Base-by-base conservation (phyloP, 2,329 filamentous ascomycete species). In the Ophiocordyceps polyrhachis-furcata region DNA sequence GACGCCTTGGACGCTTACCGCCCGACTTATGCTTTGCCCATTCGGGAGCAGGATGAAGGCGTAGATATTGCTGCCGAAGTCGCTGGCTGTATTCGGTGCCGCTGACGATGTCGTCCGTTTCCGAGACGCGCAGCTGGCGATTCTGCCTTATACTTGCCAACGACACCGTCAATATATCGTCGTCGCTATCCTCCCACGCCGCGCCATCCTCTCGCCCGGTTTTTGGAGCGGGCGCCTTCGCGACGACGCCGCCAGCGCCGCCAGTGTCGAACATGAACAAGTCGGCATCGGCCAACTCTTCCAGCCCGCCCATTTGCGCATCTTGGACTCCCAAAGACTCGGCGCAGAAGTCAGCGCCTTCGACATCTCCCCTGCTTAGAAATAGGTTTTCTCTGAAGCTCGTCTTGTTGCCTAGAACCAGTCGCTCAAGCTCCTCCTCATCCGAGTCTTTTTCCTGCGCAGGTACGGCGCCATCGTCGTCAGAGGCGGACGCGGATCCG, bases 151-250 rank as follows among this genome's bases (percentile, higher is more conserved):
- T 78, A 23, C 76, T 74, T 4, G 85, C 82, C 37, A 98, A 71
- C 14, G 89, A 96, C 43, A 98, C 73, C 7, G 78, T 75, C 49
- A 95, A 67, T 45, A 84, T 75, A 57, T 96, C 91, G 57, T 98
- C 91, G 55, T 98, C 91, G 61, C 88, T 96, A 59, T 98, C 91
- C 52, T 88, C 79, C 91, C 91, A 98, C 1, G 78, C 83, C 3
- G 80, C 71, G 19, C 68, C 66, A 40, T 71, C 66, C 42, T 50
- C 54, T 15, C 55, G 17, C 2, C 28, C 31, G 20, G 21, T 3
- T 38, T 14, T 15, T n/a, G 29, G 19, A 9, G 48, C 21, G 40
- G 50, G 31, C 17, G 56, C 44, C 32, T 62, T 57, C 6, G 56
- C 45, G 11, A 32, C 9, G 53, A 44, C 12, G 60, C 53, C 52